A percentile compares a stretch with the other conserved stretches of the same genome.
These are phyloP conservation scores for Pleurotus djamor DNA, from an alignment of 768 basidiomycete species.

Conservation along the genomic window DNA sequence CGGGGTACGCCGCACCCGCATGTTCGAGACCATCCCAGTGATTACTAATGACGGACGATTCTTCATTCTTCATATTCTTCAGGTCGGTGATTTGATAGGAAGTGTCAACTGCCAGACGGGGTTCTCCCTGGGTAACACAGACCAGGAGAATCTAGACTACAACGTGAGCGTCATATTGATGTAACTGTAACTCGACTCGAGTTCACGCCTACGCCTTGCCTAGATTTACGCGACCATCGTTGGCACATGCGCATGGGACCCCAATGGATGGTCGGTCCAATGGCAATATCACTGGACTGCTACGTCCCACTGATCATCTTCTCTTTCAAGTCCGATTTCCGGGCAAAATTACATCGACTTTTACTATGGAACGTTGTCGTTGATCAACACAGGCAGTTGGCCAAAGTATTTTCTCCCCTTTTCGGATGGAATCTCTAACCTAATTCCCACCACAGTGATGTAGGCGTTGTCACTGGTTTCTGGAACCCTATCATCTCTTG, in stretches of 20 bases:
- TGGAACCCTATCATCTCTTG: constrained; percentile 8
- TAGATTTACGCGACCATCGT: constrained; percentile 16
- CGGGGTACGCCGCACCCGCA: neutral
- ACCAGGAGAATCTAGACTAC: constrained; percentile 9
- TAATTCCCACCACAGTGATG: neutral
- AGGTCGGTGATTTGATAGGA: constrained; percentile 13
- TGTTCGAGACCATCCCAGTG: too few species aligned
- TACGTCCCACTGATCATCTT: too few species aligned
- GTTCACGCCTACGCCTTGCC: neutral
- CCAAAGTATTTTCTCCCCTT: neutral
- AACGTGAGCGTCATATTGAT: neutral
- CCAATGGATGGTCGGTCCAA: constrained; percentile 10
- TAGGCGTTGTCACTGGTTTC: neutral
- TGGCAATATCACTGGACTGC: too few species aligned
- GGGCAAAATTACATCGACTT: constrained; percentile 18
- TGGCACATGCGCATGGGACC: constrained; percentile 14
- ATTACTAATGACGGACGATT: too few species aligned
- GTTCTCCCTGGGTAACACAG: constrained; percentile 1
- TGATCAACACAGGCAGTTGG: constrained; percentile 8
- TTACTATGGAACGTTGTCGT: constrained; percentile 12
- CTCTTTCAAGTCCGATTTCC: constrained; percentile 11
- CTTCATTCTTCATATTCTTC: neutral
- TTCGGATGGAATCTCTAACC: too few species aligned
- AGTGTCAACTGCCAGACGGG: constrained; percentile 14
- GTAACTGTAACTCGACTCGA: neutral